Evolutionary conservation across 2,329 filamentous ascomycete genomes (phyloP).

Genomic region (Xylaria sp.): DNA sequence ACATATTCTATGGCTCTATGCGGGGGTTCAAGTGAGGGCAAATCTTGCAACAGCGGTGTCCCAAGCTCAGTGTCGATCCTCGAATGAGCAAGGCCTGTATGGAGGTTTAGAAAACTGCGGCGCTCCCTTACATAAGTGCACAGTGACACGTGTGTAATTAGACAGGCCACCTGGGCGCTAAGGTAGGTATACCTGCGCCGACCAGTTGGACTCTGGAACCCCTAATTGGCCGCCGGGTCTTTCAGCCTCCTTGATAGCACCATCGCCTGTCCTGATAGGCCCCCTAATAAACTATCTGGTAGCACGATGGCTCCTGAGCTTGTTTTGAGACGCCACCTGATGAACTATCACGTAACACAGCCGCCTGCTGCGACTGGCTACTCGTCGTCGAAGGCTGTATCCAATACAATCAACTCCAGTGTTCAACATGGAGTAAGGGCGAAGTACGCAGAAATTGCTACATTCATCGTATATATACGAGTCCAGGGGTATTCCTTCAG

Average conservation of each 20-base stretch:
- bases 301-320: not conserved
- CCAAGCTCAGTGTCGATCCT: not conserved
- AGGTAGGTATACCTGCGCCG: not conserved
- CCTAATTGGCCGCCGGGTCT: conserved; percentile 1
- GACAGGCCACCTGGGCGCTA: conserved; percentile 1
- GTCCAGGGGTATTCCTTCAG: not conserved
- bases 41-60: not conserved
- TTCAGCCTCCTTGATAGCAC: not conserved
- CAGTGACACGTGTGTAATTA: not conserved
- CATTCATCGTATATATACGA: not conserved
- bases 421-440: not conserved
- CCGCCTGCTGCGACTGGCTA: not conserved
- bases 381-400: not conserved
- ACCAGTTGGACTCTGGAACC: not conserved
- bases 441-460: not conserved
- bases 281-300: not conserved
- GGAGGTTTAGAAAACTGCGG: not conserved
- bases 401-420: not conserved
- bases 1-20: not conserved
- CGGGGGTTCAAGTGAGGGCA: not conserved
- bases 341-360: not conserved
- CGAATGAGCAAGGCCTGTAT: not conserved
- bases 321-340: not conserved
- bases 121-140: not conserved
- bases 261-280: not conserved